Base-by-base conservation (phyloP, 2,329 filamentous ascomycete genomes). In the Periconia sp. region DNA sequence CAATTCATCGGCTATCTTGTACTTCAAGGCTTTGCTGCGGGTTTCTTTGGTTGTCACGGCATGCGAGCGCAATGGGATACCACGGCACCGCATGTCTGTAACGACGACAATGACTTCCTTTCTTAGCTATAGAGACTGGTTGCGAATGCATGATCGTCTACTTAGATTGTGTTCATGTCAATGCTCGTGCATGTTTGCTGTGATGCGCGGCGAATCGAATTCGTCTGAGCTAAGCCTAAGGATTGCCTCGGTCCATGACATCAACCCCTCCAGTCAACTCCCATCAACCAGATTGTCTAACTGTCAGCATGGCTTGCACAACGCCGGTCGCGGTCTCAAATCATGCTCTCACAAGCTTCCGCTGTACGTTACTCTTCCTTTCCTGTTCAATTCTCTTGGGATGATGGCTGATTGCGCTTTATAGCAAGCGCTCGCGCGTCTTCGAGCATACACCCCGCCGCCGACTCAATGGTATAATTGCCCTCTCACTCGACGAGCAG, bases 401-500 rank as follows among this genome's bases (percentile, higher is more conserved):
- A n/a, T 12, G 10, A 21, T 29, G 32, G 24, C 48, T 63, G 40
- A 63, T 42, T 8, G 3, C n/a, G n/a, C 10, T 5, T 18, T 33
- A 31, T 4, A 69, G 66, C 63, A 66, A 59, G 82, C 81, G 26
- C 73, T 86, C 58, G 72, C 78, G 29, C 77, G 81, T 40, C 70
- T 86, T 18, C 74, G 80, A 54, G 65, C 72, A 24, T 86, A 83
- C 57, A 66, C 70, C 11, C 73, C 81, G n/a, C 81, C 80, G 28
- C 74, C 79, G 7, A 83, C 81, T 5, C 75, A 73, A 49, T 86
- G 82, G 69, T 71, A 76, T 51, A 72, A 74, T 36, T 77, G 82
- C 29, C 82, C 82, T 1, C 61, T 84, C 7, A 76, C 73, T 11
- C 82, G 89, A 49, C 84, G 91, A 54, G 92, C 92, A 11, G 92